Percentiles rank a stretch among this genome's conserved stretches.
phyloP scores from a whole-genome alignment of 2,329 filamentous ascomycete species.

The Trichoderma atrobrunneum region DNA sequence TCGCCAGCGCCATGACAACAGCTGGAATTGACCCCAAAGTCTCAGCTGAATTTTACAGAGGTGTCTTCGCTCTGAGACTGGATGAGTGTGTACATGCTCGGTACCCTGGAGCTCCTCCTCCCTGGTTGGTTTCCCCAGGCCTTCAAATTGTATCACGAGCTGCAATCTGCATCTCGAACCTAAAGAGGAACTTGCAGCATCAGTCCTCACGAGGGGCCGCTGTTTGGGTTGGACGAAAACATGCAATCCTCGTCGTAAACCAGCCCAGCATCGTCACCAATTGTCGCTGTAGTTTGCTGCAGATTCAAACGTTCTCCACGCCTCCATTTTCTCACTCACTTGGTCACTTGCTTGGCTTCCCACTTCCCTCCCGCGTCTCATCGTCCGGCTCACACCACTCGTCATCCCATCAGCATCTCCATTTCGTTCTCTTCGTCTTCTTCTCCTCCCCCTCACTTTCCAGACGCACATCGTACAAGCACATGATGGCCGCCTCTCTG shows the following conservation, averaged over 20 bases:
- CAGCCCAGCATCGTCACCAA: not conserved
- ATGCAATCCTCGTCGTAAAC: not conserved
- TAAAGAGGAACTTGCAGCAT: not conserved
- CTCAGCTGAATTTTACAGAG: not conserved
- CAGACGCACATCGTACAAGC: not conserved
- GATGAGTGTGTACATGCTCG: not conserved
- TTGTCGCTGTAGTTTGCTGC: not conserved
- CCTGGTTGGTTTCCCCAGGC: not conserved
- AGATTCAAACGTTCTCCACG: not conserved
- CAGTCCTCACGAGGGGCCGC: not conserved
- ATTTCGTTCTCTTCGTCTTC: not conserved
- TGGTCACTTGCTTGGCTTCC: not conserved
- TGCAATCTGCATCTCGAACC: not conserved
- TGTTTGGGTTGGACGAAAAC: not conserved
- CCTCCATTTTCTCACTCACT: not conserved
- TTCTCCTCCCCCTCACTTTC: not conserved
- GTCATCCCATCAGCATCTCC: not conserved
- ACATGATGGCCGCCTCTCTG: conserved; percentile 58
- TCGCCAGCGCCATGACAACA: not conserved
- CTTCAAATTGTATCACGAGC: not conserved
- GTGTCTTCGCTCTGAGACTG: not conserved
- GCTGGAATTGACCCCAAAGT: not conserved
- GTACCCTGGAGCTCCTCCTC: not conserved
- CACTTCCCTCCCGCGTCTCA: not conserved
- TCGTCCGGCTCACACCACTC: not conserved